Evolutionary conservation across 495 filamentous ascomycete species (phyloP).

Genomic region (Apodospora peruviana): DNA sequence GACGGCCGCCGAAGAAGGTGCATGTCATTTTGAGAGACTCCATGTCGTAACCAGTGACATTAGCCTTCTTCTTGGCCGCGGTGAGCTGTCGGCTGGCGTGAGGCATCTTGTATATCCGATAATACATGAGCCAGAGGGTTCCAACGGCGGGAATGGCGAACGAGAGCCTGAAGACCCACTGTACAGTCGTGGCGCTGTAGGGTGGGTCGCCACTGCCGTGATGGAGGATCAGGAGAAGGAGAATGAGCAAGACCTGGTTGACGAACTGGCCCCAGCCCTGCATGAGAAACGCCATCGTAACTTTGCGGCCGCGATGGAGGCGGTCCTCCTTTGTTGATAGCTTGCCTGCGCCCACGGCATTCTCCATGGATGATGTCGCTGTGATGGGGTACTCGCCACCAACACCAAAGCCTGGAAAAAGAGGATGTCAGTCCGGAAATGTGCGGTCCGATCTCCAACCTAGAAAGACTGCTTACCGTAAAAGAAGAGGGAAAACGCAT

Average conservation of each 20-base stretch:
- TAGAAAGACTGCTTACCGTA: constrained; percentile 50
- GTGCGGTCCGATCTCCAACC: neutral
- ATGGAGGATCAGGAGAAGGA: constrained; percentile 77
- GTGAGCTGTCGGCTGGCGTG: constrained; percentile 62
- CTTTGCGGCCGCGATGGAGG: constrained; percentile 87
- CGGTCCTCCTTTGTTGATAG: constrained; percentile 85
- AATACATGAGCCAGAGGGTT: constrained; percentile 89
- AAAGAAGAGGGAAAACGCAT: constrained; percentile 84
- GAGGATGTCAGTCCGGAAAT: neutral
- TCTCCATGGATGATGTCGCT: constrained; percentile 92
- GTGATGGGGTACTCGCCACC: constrained; percentile 96
- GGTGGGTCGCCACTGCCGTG: constrained; percentile 64
- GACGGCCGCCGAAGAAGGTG: constrained; percentile 71
- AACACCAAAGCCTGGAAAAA: constrained; percentile 68
- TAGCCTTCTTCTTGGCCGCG: constrained; percentile 73
- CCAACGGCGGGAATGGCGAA: constrained; percentile 82
- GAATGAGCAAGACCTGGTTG: constrained; percentile 81
- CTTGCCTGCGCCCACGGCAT: constrained; percentile 74
- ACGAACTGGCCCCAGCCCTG: constrained; percentile 93
- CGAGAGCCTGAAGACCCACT: constrained; percentile 81
- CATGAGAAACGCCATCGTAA: constrained; percentile 91
- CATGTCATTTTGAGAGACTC: constrained; percentile 69
- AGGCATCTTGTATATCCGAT: constrained; percentile 85
- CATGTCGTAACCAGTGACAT: constrained; percentile 84
- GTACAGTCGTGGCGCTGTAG: constrained; percentile 62